Evolutionary conservation across 805 yeast genomes (phyloP).

Genomic region (Candida piceae): DNA sequence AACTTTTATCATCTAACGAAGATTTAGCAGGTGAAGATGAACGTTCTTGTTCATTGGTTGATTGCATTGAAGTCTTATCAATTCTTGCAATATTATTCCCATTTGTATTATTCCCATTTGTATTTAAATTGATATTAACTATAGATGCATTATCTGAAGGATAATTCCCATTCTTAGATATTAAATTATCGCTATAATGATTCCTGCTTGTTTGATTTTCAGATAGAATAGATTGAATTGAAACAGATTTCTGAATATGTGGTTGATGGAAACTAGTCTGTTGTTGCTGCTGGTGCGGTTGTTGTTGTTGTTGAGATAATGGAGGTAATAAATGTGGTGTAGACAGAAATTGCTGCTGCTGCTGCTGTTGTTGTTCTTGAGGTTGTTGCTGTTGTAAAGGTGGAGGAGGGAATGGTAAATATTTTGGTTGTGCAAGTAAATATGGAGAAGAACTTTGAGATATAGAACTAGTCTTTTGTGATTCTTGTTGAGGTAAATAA

Average conservation of each 20-base stretch:
- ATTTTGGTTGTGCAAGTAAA: background rate
- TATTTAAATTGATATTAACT: no score
- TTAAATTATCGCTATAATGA: background rate
- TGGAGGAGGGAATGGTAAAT: background rate
- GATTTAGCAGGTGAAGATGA: no score
- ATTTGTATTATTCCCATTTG: no score
- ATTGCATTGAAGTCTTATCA: no score
- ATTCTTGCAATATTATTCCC: no score
- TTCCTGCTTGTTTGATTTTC: conserved; percentile 4
- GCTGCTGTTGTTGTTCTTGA: background rate
- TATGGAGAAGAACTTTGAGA: background rate
- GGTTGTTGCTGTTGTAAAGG: background rate
- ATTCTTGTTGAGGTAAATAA: background rate
- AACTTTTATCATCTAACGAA: background rate
- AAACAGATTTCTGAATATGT: conserved; percentile 5
- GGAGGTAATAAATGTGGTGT: conserved; percentile 4
- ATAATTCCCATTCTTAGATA: no score
- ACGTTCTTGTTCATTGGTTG: no score
- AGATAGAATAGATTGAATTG: conserved; percentile 12
- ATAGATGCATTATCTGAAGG: no score
- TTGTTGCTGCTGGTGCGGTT: background rate
- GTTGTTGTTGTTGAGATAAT: conserved; percentile 1
- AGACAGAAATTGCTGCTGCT: conserved; percentile 1
- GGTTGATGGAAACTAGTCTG: no score
- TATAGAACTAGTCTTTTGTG: background rate